Conservation (phyloP, 2,329 filamentous ascomycete species). For the Alternaria triticina region DNA sequence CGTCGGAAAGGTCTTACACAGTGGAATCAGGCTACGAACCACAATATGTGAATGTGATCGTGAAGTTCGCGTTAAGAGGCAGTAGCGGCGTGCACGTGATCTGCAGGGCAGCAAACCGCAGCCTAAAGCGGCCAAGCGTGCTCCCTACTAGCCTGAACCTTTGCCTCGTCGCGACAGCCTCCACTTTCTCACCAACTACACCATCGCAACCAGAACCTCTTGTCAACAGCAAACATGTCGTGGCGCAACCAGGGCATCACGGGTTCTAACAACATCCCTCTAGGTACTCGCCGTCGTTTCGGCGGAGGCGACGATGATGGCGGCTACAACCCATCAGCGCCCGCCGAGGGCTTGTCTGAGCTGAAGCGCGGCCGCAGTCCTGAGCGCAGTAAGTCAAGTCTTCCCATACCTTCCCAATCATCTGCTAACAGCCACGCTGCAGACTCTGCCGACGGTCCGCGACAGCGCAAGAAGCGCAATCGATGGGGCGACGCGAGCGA, state of each 20-base stretch:
- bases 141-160: constrained; percentile 10
- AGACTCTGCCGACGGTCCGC: constrained; percentile 71
- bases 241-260: constrained; percentile 83
- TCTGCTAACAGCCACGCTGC: constrained; percentile 21
- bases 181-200: constrained; percentile 16
- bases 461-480: constrained; percentile 96
- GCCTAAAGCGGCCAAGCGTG: constrained; percentile 7
- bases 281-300: constrained; percentile 84
- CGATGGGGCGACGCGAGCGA: constrained; percentile 97
- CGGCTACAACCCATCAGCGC: constrained; percentile 54
- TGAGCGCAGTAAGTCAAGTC: constrained; percentile 69
- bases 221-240: constrained; percentile 57
- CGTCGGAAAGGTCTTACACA: not conserved
- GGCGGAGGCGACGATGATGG: constrained; percentile 67
- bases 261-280: constrained; percentile 95
- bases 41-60: not conserved
- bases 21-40: not conserved
- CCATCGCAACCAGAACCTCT: constrained; percentile 11
- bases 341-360: constrained; percentile 55
- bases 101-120: not conserved
- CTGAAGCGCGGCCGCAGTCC: constrained; percentile 93
- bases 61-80: not conserved
- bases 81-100: not conserved
- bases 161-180: constrained; percentile 13
- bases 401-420: not conserved